Evolutionary conservation across 305 asterid genomes (phyloP).

Genomic region (Fraxinus xanthoxyloides): DNA sequence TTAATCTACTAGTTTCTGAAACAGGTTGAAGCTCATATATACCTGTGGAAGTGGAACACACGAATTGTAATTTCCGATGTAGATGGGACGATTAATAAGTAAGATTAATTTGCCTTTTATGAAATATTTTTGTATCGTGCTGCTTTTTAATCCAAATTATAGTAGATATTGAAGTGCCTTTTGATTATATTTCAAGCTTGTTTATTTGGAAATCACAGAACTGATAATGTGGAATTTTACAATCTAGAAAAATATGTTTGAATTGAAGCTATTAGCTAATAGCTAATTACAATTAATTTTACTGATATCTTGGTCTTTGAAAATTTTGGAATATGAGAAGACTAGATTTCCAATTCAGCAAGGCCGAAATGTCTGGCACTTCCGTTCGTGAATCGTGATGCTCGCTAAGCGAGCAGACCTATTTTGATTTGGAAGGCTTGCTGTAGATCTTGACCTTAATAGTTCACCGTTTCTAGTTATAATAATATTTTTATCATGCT

Average conservation of each 20-base stretch:
- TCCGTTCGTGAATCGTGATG: background rate
- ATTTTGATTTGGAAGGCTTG: background rate
- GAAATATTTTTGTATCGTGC: background rate
- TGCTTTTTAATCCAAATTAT: background rate
- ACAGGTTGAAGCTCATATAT: conserved; percentile 97
- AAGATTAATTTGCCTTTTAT: conserved; percentile 19
- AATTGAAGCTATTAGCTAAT: background rate
- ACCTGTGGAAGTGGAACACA: conserved; percentile 97
- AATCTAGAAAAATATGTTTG: background rate
- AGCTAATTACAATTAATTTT: background rate
- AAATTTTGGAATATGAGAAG: background rate
- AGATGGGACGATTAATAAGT: conserved; percentile 96
- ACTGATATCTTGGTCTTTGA: background rate
- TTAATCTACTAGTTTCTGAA: conserved; percentile 14
- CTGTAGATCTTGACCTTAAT: background rate
- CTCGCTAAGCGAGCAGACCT: background rate
- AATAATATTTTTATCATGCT: background rate
- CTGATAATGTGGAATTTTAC: background rate
- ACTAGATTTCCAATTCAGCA: background rate
- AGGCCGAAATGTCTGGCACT: background rate
- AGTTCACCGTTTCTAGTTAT: background rate
- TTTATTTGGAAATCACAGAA: background rate
- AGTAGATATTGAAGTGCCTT: background rate
- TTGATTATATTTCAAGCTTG: background rate
- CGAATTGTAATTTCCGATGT: conserved; percentile 87